Percentiles rank a stretch among this genome's conserved stretches.
Conservation (phyloP, 164 flowering plant genomes). For the Hamamelis virginiana region DNA sequence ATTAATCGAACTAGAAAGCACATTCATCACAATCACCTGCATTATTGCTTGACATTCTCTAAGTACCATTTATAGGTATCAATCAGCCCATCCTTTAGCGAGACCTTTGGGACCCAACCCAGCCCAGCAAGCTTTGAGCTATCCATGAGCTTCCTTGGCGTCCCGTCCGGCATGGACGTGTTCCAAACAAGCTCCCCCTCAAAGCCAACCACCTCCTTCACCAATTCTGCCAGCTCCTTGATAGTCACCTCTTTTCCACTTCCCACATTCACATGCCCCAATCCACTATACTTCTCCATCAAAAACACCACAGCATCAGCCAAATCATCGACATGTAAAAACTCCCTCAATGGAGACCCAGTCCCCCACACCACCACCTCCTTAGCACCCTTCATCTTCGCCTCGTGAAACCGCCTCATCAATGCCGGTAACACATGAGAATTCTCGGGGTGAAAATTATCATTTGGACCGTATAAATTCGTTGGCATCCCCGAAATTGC, state of each 20-base stretch:
- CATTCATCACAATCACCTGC: constrained; percentile 19
- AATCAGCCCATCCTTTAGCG: constrained; percentile 71
- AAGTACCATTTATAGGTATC: constrained; percentile 91
- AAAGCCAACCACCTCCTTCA: constrained; percentile 87
- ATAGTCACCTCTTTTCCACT: constrained; percentile 90
- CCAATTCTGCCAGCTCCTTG: constrained; percentile 80
- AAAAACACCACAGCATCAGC: constrained; percentile 82
- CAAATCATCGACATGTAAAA: constrained; percentile 89
- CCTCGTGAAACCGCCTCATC: constrained; percentile 88
- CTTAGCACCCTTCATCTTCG: constrained; percentile 58
- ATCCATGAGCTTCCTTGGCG: constrained; percentile 96
- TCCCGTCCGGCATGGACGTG: constrained; percentile 82
- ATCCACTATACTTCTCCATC: constrained; percentile 75
- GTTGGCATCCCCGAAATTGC: constrained; percentile 91
- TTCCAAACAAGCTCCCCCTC: constrained; percentile 89
- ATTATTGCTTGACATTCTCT: constrained; percentile 56
- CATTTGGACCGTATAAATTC: constrained; percentile 81
- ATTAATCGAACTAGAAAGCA: not conserved
- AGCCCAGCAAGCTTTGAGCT: constrained; percentile 64
- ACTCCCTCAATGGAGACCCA: constrained; percentile 84
- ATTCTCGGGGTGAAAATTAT: constrained; percentile 89
- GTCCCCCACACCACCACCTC: constrained; percentile 95
- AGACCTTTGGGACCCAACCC: constrained; percentile 83
- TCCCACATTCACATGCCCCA: constrained; percentile 84
- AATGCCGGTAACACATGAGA: constrained; percentile 92